Evolutionary conservation across 176 grass and related monocot species (phyloP).

Genomic region (Neostapfia colusana): DNA sequence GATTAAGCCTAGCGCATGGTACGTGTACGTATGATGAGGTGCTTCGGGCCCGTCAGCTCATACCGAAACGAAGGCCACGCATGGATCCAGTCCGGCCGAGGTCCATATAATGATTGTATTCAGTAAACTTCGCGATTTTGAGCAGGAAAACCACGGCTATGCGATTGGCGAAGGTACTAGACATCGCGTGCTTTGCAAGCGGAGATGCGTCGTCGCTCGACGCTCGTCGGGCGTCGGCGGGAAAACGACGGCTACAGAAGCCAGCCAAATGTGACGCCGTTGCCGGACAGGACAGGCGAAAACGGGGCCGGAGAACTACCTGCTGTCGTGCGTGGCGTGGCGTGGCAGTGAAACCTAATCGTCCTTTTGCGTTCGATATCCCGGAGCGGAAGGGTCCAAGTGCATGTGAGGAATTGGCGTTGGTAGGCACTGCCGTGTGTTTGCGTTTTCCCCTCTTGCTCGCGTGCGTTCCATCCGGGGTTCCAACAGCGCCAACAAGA

Average conservation of each 20-base stretch:
- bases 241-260: neutral
- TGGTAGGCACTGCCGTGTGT: no score
- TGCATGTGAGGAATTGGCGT: no score
- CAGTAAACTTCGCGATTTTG: neutral
- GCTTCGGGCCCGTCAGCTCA: no score
- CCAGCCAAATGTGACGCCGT: constrained; percentile 6
- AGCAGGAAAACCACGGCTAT: neutral
- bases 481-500: no score
- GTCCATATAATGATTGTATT: neutral
- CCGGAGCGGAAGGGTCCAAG: neutral
- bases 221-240: no score
- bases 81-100: neutral
- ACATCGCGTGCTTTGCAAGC: neutral
- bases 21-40: no score
- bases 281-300: neutral
- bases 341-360: constrained; percentile 31
- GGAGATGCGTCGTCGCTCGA: neutral
- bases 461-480: no score
- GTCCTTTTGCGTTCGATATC: neutral
- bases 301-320: neutral
- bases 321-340: no score
- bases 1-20: no score
- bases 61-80: no score
- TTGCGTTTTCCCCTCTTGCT: no score
- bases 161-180: neutral